phyloP scores from a whole-genome alignment of 768 basidiomycete species.

The Epithele typhae region DNA sequence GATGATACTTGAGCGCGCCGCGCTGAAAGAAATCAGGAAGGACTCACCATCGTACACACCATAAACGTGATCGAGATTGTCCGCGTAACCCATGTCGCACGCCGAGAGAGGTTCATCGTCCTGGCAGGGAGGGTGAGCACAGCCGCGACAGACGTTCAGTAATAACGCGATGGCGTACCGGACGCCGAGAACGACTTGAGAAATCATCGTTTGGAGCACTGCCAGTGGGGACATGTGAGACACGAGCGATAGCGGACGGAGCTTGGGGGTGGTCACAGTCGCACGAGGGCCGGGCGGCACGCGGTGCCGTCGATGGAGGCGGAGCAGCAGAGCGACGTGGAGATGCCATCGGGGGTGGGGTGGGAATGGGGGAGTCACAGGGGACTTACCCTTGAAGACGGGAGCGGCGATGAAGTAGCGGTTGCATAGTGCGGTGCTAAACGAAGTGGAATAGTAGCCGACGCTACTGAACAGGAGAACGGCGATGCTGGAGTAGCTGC shows the following conservation, averaged over 20 bases:
- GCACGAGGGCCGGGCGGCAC: no score
- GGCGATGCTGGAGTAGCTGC: constrained; percentile 21
- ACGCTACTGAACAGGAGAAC: constrained; percentile 28
- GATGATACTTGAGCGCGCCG: no score
- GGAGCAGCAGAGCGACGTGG: no score
- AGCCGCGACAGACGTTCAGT: neutral
- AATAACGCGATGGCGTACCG: constrained; percentile 34
- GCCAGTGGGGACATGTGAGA: no score
- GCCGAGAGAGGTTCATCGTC: constrained; percentile 51
- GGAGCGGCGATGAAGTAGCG: constrained; percentile 50
- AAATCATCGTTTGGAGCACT: constrained; percentile 63
- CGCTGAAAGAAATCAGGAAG: no score
- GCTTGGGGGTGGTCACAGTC: no score
- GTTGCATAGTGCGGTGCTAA: constrained; percentile 43
- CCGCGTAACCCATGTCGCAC: constrained; percentile 37
- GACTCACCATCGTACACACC: constrained; percentile 41
- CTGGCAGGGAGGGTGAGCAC: neutral
- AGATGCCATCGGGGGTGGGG: no score
- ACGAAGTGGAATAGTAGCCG: constrained; percentile 52
- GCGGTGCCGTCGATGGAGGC: no score
- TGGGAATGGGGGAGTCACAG: no score
- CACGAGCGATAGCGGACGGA: no score
- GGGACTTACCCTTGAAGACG: constrained; percentile 64
- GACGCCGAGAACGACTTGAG: constrained; percentile 60
- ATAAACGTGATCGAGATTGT: constrained; percentile 37